Percentiles rank a stretch among this genome's conserved stretches.
These are phyloP conservation scores for Talaromyces adpressus DNA, from an alignment of 495 filamentous ascomycete genomes.

Conservation along the genomic window DNA sequence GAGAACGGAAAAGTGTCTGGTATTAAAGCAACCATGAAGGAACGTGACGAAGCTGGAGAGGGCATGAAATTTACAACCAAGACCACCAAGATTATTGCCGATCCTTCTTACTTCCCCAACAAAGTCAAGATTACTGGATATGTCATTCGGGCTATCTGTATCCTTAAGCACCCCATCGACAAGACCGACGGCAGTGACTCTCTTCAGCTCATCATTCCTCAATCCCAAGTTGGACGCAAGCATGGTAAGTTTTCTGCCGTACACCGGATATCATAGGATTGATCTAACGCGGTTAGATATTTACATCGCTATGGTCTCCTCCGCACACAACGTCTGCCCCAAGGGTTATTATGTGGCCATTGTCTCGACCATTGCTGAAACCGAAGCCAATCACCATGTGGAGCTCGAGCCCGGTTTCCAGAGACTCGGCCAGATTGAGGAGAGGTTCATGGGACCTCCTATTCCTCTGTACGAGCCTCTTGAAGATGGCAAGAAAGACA, in stretches of 20 bases:
- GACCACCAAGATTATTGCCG: constrained; percentile 90
- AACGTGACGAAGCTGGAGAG: constrained; percentile 64
- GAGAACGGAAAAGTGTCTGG: constrained; percentile 74
- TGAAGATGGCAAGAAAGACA: constrained; percentile 77
- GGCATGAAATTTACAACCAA: constrained; percentile 93
- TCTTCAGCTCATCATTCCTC: constrained; percentile 93
- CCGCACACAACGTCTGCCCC: constrained; percentile 95
- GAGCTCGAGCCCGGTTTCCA: constrained; percentile 93
- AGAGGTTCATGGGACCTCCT: constrained; percentile 91
- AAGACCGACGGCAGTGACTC: constrained; percentile 86
- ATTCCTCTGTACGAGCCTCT: constrained; percentile 92
- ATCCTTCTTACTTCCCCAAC: constrained; percentile 91
- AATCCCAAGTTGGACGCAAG: constrained; percentile 90
- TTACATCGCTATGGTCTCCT: constrained; percentile 94
- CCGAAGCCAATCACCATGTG: constrained; percentile 82
- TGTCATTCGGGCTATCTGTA: constrained; percentile 92
- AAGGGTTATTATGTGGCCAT: constrained; percentile 99
- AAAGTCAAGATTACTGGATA: constrained; percentile 84
- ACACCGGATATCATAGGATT: not conserved
- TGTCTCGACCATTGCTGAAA: constrained; percentile 95
- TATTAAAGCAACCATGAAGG: constrained; percentile 95
- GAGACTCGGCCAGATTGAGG: constrained; percentile 86
- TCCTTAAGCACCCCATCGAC: constrained; percentile 89
- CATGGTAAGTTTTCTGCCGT: constrained; percentile 55
- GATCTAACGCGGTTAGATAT: constrained; percentile 59